phyloP scores from a whole-genome alignment of 306 rosid species.

The Ochetophila trinervis region DNA sequence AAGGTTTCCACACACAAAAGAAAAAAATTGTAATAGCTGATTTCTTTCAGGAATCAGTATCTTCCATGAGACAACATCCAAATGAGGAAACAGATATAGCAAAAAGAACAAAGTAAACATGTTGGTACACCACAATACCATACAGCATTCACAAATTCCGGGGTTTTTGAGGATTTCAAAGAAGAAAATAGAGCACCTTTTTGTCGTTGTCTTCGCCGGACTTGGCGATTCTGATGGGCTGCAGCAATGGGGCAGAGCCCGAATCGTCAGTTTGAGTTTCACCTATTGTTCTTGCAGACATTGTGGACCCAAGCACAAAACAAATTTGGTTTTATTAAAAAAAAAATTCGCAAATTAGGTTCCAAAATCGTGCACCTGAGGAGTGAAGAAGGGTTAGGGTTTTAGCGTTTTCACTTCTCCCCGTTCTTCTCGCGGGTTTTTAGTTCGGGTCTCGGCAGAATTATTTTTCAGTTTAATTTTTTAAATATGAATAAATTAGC shows the following conservation, averaged over 20 bases:
- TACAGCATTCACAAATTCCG: background rate
- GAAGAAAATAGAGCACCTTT: slow-evolving; percentile 35
- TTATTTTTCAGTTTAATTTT: no score
- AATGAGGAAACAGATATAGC: no score
- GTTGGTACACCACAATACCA: background rate
- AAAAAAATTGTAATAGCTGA: background rate
- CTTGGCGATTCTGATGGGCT: slow-evolving; percentile 56
- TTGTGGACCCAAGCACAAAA: slow-evolving; percentile 10
- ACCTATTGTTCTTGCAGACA: slow-evolving; percentile 51
- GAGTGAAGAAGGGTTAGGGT: slow-evolving; percentile 8
- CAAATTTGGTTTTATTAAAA: slow-evolving; percentile 30
- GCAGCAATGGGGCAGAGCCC: slow-evolving; percentile 50
- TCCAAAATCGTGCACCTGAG: background rate
- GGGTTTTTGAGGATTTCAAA: background rate
- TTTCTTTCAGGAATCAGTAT: background rate
- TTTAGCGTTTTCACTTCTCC: background rate
- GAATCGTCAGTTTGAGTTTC: slow-evolving; percentile 63
- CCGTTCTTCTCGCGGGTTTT: background rate
- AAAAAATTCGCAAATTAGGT: background rate
- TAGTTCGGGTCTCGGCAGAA: no score
- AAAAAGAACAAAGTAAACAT: background rate
- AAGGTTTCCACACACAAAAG: no score
- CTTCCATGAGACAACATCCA: background rate
- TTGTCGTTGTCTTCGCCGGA: slow-evolving; percentile 69
- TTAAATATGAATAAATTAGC: no score